Conservation (phyloP, 129 eudicot genomes). For the Chrysanthemum seticuspe region DNA sequence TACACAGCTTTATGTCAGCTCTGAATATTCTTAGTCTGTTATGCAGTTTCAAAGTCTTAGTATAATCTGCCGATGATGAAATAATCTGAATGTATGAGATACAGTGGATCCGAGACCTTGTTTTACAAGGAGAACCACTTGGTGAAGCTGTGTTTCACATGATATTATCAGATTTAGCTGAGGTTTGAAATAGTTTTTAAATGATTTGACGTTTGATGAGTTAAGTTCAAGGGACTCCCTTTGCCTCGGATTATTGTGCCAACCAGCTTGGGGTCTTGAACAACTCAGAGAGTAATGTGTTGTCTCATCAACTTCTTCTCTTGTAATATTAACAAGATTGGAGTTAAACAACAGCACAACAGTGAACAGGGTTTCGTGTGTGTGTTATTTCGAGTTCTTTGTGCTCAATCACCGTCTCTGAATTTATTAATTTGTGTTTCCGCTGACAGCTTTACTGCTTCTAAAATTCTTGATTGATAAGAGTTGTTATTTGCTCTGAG, state of each 20-base stretch:
- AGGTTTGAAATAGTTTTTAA: no score
- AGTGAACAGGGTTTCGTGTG: not conserved
- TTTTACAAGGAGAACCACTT: conserved; percentile 27
- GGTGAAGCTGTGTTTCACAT: not conserved
- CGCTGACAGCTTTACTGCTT: no score
- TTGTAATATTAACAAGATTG: conserved; percentile 21
- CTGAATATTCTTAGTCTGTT: conserved; percentile 18
- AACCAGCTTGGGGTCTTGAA: conserved; percentile 10
- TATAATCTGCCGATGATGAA: not conserved
- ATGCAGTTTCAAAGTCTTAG: not conserved
- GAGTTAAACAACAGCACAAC: conserved; percentile 27
- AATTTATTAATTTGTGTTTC: no score
- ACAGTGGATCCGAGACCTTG: conserved; percentile 20
- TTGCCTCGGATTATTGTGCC: no score
- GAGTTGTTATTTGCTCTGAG: conserved; percentile 76
- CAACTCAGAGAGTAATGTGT: conserved; percentile 24
- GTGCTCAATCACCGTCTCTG: no score
- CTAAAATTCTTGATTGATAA: conserved; percentile 41
- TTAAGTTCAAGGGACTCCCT: no score
- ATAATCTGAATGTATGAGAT: not conserved
- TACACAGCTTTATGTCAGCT: conserved; percentile 38
- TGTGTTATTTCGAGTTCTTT: no score
- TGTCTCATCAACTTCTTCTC: conserved; percentile 31
- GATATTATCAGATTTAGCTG: no score
- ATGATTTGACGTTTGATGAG: no score